Evolutionary conservation across 1,284 basidiomycete genomes (phyloP), one percentile per base, ranked within the genome.

Genomic region (Peniophora sp.): DNA sequence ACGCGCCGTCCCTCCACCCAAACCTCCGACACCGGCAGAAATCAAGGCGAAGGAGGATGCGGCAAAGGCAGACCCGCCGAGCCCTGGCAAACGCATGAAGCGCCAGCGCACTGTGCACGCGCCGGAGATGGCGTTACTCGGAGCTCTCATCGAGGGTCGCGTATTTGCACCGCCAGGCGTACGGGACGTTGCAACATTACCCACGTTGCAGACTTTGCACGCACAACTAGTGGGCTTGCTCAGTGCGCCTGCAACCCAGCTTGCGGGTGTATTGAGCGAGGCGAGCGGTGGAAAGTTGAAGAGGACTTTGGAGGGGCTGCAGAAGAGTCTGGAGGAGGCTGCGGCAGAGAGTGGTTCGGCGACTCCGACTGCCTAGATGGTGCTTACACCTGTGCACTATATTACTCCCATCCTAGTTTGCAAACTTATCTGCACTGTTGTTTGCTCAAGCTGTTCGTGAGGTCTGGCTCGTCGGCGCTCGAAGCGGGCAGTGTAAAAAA

Each of bases 221-320:
- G 81, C 83, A 17, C 88, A 92, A 64, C 74, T 92, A 52, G 78
- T 89, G 20, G 88, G 88, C 14, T 56, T 92, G 64, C 63, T 92
- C 54, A 84, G 81, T 52, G 73, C 82, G 17, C 88, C 88, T 48
- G 81, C 80, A 17, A 70, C 74, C 49, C 86, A 89, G 65, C 66
- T 91, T 24, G 79, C 83, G 2, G 79, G 73, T 47, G 76, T 89
- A 36, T 65, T 91, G 51, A 78, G 78, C 55, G 76, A 86, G 67
- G 88, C 87, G 49, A 75, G 82, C 60, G 88, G 88, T 55, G 88
- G 84, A 20, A 77, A 72, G 62, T 61, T 91, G 60, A 81, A 83
- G 52, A 75, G 88, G 70, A 86, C 85, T 41, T 63, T 91, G 63
- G 86, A 91, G 58, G 88, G 88, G 0, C 71, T 89, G 59, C 83